phyloP scores from a whole-genome alignment of 2,329 filamentous ascomycete species.

The Neofusicoccum sp. region DNA sequence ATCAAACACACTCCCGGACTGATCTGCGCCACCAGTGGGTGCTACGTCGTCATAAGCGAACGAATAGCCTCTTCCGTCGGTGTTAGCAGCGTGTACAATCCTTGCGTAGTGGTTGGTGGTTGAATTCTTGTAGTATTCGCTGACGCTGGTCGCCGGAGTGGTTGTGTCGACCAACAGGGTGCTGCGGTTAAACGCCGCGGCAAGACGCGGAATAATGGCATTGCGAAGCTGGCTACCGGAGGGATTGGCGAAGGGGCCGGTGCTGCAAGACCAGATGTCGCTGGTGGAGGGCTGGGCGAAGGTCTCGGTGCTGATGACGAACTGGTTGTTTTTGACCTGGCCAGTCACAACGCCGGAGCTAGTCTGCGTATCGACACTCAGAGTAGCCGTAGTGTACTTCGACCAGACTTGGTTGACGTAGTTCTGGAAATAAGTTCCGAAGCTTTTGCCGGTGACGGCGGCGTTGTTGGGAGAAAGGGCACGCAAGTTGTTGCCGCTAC shows the following conservation, averaged over 20 bases:
- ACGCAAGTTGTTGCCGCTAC: constrained; percentile 42
- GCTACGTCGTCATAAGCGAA: constrained; percentile 70
- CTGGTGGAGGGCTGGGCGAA: constrained; percentile 29
- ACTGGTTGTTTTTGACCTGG: constrained; percentile 47
- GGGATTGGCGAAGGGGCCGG: constrained; percentile 60
- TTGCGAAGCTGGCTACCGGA: constrained; percentile 43
- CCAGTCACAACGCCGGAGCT: constrained; percentile 58
- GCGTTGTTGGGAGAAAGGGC: constrained; percentile 50
- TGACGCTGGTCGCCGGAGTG: constrained; percentile 41
- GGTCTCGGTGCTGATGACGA: constrained; percentile 42
- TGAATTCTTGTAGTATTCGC: constrained; percentile 38
- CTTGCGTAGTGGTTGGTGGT: constrained; percentile 61
- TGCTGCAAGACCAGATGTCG: constrained; percentile 67
- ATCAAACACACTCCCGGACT: constrained; percentile 53
- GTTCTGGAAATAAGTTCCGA: constrained; percentile 54
- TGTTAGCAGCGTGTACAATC: constrained; percentile 62
- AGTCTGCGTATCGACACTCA: constrained; percentile 68
- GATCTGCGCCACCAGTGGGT: constrained; percentile 58
- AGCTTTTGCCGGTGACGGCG: constrained; percentile 50
- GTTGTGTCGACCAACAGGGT: constrained; percentile 59
- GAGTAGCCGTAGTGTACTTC: constrained; percentile 46
- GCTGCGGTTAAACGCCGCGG: constrained; percentile 74
- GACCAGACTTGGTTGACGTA: constrained; percentile 57
- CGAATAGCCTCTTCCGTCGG: constrained; percentile 63
- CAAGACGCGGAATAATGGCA: constrained; percentile 71